A percentile compares a stretch with the other conserved stretches of the same genome.
These are phyloP conservation scores for Neohortaea acidophila DNA, from an alignment of 495 filamentous ascomycete species.

Conservation along the genomic window DNA sequence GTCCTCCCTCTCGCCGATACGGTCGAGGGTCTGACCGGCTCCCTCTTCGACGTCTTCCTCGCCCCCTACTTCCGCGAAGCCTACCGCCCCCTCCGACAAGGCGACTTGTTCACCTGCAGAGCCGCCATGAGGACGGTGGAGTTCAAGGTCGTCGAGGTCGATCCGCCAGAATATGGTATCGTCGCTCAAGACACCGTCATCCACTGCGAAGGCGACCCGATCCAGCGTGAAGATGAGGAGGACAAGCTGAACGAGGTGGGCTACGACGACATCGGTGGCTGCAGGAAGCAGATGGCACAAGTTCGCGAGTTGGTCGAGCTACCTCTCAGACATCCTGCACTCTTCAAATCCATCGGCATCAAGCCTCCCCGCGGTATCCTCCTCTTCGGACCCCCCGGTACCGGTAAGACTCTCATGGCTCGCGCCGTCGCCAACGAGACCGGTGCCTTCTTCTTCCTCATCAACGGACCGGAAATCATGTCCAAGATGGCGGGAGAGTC, in stretches of 20 bases:
- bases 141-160: conserved; percentile 98
- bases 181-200: conserved; percentile 97
- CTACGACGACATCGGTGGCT: conserved; percentile 98
- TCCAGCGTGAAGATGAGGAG: conserved; percentile 97
- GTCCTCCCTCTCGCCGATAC: conserved; percentile 97
- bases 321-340: conserved; percentile 86
- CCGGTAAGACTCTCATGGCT: conserved; percentile 98
- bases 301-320: conserved; percentile 97
- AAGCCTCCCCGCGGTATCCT: conserved; percentile 98
- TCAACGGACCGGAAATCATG: conserved; percentile 99
- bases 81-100: conserved; percentile 89
- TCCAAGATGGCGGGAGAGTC: conserved; percentile 99
- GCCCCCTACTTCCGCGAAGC: conserved; percentile 99
- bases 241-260: conserved; percentile 97
- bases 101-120: conserved; percentile 90
- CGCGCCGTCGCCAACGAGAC: conserved; percentile 98
- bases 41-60: conserved; percentile 96
- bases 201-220: conserved; percentile 96
- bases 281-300: conserved; percentile 99
- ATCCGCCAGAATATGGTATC: conserved; percentile 94
- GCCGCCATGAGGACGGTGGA: conserved; percentile 98
- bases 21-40: conserved; percentile 91
- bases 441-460: conserved; percentile 97
- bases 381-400: conserved; percentile 94
- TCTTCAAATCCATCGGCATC: conserved; percentile 99